These are phyloP conservation scores for Epipyxis sp. DNA, from an alignment of 108 stramenopile genomes.

Conservation along the genomic window DNA sequence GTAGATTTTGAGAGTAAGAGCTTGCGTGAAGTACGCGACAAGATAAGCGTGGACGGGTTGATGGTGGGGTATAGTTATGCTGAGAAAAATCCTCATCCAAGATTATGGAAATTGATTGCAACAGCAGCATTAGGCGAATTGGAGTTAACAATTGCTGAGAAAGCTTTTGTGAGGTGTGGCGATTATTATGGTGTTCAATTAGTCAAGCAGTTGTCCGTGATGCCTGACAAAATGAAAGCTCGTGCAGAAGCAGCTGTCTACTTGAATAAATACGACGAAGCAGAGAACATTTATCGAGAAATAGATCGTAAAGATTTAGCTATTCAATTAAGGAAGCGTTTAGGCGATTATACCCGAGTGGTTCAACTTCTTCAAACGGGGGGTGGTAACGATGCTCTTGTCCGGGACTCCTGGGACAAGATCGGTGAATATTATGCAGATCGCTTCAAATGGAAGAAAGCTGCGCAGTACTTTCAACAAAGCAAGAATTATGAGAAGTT, in stretches of 20 bases:
- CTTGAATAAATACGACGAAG: slow-evolving; percentile 59
- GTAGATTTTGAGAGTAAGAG: slow-evolving; percentile 46
- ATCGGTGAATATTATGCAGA: slow-evolving; percentile 57
- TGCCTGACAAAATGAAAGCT: slow-evolving; percentile 51
- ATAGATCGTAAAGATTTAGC: slow-evolving; percentile 64
- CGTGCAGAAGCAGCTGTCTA: slow-evolving; percentile 55
- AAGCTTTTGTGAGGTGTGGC: slow-evolving; percentile 47
- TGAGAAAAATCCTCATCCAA: slow-evolving; percentile 38
- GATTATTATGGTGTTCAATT: slow-evolving; percentile 61
- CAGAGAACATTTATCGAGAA: slow-evolving; percentile 57
- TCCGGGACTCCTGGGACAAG: slow-evolving; percentile 40
- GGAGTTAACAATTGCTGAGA: slow-evolving; percentile 54
- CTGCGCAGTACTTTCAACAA: slow-evolving; percentile 50
- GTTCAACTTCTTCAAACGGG: slow-evolving; percentile 52
- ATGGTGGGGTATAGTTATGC: slow-evolving; percentile 25
- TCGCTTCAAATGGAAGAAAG: slow-evolving; percentile 51
- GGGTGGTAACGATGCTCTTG: slow-evolving; percentile 54
- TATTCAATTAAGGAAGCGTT: slow-evolving; percentile 47
- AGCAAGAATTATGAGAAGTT: slow-evolving; percentile 42
- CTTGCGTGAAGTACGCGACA: slow-evolving; percentile 50
- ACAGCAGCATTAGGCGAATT: slow-evolving; percentile 56
- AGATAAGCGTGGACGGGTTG: slow-evolving; percentile 39
- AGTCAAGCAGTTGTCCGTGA: slow-evolving; percentile 44
- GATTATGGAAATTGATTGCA: slow-evolving; percentile 56
- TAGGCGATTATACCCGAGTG: slow-evolving; percentile 62